A percentile compares a stretch with the other conserved stretches of the same genome.
Conservation (phyloP, 202 grass and related monocot genomes). For the Panicum hallii region DNA sequence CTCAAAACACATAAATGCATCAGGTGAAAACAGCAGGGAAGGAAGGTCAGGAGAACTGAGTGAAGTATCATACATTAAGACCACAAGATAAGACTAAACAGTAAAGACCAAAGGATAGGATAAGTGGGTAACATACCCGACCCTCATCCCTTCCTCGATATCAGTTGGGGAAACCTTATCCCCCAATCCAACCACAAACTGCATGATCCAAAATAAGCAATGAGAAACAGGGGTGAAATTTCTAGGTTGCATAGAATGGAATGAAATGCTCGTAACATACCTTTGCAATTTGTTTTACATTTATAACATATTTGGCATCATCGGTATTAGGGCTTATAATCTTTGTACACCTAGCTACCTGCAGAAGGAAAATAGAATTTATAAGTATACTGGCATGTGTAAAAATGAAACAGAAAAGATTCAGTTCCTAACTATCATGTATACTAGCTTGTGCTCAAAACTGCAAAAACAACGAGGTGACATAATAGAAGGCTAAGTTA, state of each 20-base stretch:
- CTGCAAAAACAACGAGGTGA: background rate
- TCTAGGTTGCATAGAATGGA: background rate
- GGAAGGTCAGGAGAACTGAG: background rate
- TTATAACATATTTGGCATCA: slow-evolving; percentile 91
- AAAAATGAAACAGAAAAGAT: background rate
- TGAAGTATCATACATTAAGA: background rate
- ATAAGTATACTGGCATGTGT: background rate
- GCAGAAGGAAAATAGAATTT: background rate
- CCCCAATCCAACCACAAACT: slow-evolving; percentile 95
- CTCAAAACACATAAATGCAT: background rate
- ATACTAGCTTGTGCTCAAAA: background rate
- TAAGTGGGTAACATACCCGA: slow-evolving; percentile 58
- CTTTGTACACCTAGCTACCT: slow-evolving; percentile 95
- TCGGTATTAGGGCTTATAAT: slow-evolving; percentile 92
- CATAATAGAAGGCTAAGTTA: background rate
- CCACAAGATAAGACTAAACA: background rate
- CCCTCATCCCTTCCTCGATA: slow-evolving; percentile 99
- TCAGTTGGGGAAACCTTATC: slow-evolving; percentile 97
- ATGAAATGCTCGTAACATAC: slow-evolving; percentile 44
- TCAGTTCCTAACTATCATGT: background rate
- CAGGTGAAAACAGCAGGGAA: background rate
- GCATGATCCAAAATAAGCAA: slow-evolving; percentile 35
- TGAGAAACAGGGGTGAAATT: background rate
- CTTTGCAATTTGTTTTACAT: slow-evolving; percentile 97
- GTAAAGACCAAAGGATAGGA: background rate